Base-by-base conservation (phyloP, 2,329 filamentous ascomycete species). In the Aspergillus terreus region DNA sequence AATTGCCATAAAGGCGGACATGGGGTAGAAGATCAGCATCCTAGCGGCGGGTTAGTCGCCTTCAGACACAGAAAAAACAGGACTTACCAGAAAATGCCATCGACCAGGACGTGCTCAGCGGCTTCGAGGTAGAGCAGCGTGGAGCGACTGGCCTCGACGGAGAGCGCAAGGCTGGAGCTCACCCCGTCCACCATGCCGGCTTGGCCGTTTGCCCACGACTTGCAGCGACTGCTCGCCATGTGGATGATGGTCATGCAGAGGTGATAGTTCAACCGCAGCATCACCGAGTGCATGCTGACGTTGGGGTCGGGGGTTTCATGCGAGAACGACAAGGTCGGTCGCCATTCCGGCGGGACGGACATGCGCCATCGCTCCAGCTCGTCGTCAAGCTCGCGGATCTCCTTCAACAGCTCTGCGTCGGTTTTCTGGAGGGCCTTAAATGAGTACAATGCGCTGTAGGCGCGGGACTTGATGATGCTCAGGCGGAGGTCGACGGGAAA, bases 21-120 rank as follows among this genome's bases (percentile, higher is more conserved):
- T 76, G 1, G 81, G 80, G 49, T 83, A 83, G 58, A 81, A 83
- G 2, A 81, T 69, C 3, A 82, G 63, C n/a, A 76, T 64, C 79
- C 81, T 82, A 47, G 30, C 1, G 15, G 9, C 40, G 17, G 14
- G 5, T 27, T 38, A 4, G 17, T n/a, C 4, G 33, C 11, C 5
- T 42, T 12, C 33, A 23, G 23, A 23, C n/a, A 41, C 33, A 15
- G 21, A 32, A 14, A n/a, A 2, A 33, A 32, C 17, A 7, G 9
- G 12, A 58, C 72, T 56, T 64, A 80, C 78, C 78, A 81, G 55
- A 82, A 82, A 10, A 75, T 71, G 41, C 78, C 76, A 1, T 73
- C 69, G 0, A 72, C 68, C 1, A 82, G 60, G 0, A 70, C 69
- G 42, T 74, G 64, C 2, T 73, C 70, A 0, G 76, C 72, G 0